Base-by-base conservation (phyloP, 1,284 basidiomycete genomes). In the Leccinum pachyderme region DNA sequence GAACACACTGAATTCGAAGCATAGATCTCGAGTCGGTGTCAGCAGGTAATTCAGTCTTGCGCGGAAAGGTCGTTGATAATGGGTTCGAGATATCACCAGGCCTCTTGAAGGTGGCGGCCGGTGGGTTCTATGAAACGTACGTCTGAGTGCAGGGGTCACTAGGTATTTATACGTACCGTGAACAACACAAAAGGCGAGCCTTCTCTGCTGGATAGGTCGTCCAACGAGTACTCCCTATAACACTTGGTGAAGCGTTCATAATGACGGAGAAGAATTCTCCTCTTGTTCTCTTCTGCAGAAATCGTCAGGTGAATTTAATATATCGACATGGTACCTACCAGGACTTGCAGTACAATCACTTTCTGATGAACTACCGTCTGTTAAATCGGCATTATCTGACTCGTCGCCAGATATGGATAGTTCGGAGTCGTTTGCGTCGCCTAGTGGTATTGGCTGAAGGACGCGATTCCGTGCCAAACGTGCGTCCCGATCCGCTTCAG, bases 361-460 rank as follows among this genome's bases (percentile, higher is more conserved):
- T 43, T 81, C 80, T 11, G 77, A 80, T 7, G 75, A 78, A 55
- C 74, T 75, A 24, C 65, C 69, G 46, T 84, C 84, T 3, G 82
- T 86, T 43, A 86, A 61, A 63, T 86, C 86, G 32, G 80, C 83
- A 61, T 88, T 75, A 63, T 91, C 90, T 2, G 89, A 91, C 69
- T 92, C 90, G 60, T 91, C 89, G 52, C 81, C 84, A 11, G 80
- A 83, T 61, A 83, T 76, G 52, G 77, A 79, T 29, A 65, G 63
- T 49, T 83, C 79, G 5, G 82, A 76, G 29, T 81, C 80, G n/a
- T 72, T 71, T 37, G 58, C 64, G 35, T 62, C 61, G 39, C 37
- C 56, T 53, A 53, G 59, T 51, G 53, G 63, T 50, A 59, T 69
- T 50, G 59, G 74, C 4, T 75, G 80, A 13, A 75, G 61, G 7